phyloP scores from a whole-genome alignment of 1,284 basidiomycete species.

The Inonotus hispidus region DNA sequence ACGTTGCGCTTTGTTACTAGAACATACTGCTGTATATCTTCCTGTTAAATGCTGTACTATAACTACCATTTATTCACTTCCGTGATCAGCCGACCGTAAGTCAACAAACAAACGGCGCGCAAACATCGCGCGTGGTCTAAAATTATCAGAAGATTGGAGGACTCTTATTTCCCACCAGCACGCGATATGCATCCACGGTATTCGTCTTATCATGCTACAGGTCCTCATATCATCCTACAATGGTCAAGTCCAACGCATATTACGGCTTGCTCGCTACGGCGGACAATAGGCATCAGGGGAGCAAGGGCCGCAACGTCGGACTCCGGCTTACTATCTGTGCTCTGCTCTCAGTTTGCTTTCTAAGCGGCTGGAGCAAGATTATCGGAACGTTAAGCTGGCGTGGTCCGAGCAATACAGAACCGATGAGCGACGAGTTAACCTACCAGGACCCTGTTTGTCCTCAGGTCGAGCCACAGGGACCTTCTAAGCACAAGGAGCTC shows the following conservation, averaged over 20 bases:
- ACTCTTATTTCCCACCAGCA: neutral
- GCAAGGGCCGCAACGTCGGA: neutral
- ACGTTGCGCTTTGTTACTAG: neutral
- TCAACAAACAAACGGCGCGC: neutral
- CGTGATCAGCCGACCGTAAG: neutral
- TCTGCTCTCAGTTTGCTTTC: neutral
- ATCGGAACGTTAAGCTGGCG: neutral
- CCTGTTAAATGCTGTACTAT: neutral
- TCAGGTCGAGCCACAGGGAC: conserved; percentile 28
- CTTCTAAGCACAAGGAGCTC: conserved; percentile 27
- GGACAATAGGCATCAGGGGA: neutral
- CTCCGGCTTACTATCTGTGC: neutral
- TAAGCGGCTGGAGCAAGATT: neutral
- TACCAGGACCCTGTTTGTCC: conserved; percentile 25
- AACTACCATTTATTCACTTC: neutral
- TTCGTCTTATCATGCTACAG: neutral
- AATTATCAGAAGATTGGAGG: neutral
- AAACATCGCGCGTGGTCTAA: neutral
- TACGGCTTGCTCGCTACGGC: neutral
- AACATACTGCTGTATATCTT: neutral
- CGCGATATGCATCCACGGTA: neutral
- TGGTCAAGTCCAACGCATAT: neutral
- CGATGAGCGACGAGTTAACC: neutral
- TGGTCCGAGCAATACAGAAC: neutral
- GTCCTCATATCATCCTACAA: neutral